These are phyloP conservation scores for Rosa persica DNA, from an alignment of 306 rosid genomes.

Conservation along the genomic window DNA sequence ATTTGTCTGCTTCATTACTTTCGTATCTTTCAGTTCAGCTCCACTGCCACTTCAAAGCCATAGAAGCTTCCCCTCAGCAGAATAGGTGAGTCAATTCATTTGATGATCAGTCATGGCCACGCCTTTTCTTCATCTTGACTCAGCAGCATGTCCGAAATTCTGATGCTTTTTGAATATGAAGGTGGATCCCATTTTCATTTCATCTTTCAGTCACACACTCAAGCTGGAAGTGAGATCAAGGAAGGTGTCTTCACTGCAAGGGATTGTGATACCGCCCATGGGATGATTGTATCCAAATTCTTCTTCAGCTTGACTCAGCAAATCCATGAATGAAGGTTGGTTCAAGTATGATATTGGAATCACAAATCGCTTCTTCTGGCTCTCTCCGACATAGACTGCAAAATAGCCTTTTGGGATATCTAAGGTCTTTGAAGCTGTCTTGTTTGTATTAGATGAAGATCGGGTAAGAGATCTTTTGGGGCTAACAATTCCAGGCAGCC, in stretches of 20 bases:
- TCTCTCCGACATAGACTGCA: not conserved
- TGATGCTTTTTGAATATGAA: not conserved
- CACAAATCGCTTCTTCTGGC: conserved; percentile 2
- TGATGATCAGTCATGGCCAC: not conserved
- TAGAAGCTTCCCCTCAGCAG: not conserved
- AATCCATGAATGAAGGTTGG: conserved; percentile 3
- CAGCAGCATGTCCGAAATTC: not conserved
- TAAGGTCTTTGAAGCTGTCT: not conserved
- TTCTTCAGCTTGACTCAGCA: conserved; percentile 2
- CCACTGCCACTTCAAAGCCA: not conserved
- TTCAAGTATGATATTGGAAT: not conserved
- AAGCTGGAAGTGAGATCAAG: not conserved
- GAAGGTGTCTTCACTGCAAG: not conserved
- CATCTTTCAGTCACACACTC: not conserved
- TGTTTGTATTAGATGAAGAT: not conserved
- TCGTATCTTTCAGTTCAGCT: not conserved
- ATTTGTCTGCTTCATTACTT: not conserved
- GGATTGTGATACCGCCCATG: not conserved
- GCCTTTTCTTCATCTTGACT: not conserved
- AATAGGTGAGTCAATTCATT: not conserved
- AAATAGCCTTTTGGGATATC: not conserved
- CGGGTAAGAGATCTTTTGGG: not conserved
- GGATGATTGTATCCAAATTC: conserved; percentile 2
- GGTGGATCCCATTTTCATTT: not conserved
- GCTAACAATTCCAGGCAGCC: not conserved